Evolutionary conservation across 2,329 filamentous ascomycete species (phyloP), one percentile per base, ranked within the genome.

Genomic region (Xylariaceae sp.): DNA sequence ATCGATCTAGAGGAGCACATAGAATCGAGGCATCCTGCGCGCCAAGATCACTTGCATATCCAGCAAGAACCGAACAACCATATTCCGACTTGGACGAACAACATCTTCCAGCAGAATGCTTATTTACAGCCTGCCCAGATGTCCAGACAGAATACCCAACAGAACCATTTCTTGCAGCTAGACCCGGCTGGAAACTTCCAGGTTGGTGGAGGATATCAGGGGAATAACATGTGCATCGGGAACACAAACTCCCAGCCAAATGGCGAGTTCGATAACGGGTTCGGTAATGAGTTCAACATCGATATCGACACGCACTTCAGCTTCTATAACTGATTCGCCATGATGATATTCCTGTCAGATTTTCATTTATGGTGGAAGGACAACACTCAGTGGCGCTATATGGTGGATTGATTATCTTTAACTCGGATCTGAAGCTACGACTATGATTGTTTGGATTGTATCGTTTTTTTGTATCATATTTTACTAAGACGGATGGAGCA

Each of bases 1-100:
- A 12, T 31, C 2, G 58, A 58, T 45, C 33, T 61, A 2, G 53
- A 61, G 14, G 54, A 54, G 28, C 54, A 60, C 23, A 34, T 46
- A 26, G 1, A 3, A n/a, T 37, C 3, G 6, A 6, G 17, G 52
- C 53, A 56, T 34, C 8, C 3, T 46, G 6, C 21, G 4, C 12
- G 2, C 29, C 45, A 36, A 26, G 29, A 36, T 8, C 1, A 6
- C 24, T 28, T 34, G 46, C 3, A 8, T 7, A 17, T 6, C 24
- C 49, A 41, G 11, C 55, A 49, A 11, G 28, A 12, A 23, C 19
- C 7, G 19, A 19, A 2, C 19, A 3, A 39, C 16, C 5, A 16
- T 7, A 2, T 11, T 16, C 2, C 24, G 2, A 3, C 29, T 5
- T 48, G 26, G 34, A 29, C 24, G 23, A 36, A 36, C 19, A n/a